Percentiles rank a stretch among this genome's conserved stretches.
These are phyloP conservation scores for Calonectria henricotiae DNA, from an alignment of 2,329 filamentous ascomycete genomes.

Conservation along the genomic window DNA sequence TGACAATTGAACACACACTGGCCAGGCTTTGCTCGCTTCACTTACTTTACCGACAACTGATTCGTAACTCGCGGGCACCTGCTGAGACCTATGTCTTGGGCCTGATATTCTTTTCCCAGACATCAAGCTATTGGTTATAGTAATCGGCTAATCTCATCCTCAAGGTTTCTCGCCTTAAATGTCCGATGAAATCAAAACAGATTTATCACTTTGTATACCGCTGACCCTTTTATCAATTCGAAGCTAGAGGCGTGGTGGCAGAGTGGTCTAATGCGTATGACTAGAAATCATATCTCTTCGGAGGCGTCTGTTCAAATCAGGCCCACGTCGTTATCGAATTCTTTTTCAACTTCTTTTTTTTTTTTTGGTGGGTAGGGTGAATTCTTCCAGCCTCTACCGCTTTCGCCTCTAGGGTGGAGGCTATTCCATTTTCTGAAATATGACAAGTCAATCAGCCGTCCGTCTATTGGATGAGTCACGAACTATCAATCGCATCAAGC, in stretches of 20 bases:
- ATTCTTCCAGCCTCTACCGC: neutral
- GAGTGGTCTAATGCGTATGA: slow-evolving; percentile 11
- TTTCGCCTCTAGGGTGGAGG: neutral
- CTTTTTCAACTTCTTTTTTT: neutral
- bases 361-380: too few relatives aligned
- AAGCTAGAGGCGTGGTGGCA: neutral
- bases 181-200: too few relatives aligned
- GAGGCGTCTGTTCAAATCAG: slow-evolving; percentile 10
- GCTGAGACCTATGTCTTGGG: too few relatives aligned
- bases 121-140: too few relatives aligned
- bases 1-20: too few relatives aligned
- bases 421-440: neutral
- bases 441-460: neutral
- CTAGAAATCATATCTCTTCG: slow-evolving; percentile 11
- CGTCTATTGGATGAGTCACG: neutral
- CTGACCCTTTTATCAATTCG: neutral
- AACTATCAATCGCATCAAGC: neutral
- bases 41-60: too few relatives aligned
- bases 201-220: too few relatives aligned
- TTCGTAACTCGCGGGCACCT: too few relatives aligned
- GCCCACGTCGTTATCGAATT: neutral
- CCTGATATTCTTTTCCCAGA: too few relatives aligned
- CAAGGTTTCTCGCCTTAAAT: too few relatives aligned
- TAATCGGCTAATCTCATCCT: too few relatives aligned
- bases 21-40: too few relatives aligned